A percentile compares a stretch with the other conserved stretches of the same genome.
phyloP scores from a whole-genome alignment of 164 flowering plant species.

The Piper longum region DNA sequence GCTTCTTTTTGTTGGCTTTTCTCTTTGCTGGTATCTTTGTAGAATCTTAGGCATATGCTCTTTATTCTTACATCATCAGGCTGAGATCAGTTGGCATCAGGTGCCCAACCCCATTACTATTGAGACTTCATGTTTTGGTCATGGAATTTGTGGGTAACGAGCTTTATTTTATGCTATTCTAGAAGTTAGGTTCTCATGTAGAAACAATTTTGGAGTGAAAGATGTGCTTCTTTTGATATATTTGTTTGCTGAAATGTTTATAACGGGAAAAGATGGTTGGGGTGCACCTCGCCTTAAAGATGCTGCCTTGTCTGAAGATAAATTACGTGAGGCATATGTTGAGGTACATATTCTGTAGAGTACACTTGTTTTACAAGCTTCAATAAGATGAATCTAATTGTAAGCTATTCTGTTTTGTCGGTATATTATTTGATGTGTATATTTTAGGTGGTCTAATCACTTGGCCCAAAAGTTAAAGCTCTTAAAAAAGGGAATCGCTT shows the following conservation, averaged over 20 bases:
- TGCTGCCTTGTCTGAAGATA: conserved; percentile 77
- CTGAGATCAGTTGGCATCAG: conserved; percentile 83
- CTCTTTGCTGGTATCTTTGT: no score
- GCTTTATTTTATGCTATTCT: not conserved
- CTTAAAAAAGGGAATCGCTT: no score
- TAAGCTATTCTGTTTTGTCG: no score
- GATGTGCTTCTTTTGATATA: not conserved
- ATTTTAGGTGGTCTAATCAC: no score
- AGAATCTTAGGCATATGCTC: not conserved
- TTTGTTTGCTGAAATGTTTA: conserved; percentile 1
- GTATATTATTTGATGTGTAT: no score
- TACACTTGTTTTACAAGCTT: not conserved
- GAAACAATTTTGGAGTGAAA: no score
- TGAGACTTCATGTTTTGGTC: conserved; percentile 90
- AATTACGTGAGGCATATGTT: conserved; percentile 80
- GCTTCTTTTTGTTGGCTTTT: not conserved
- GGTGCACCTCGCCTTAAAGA: conserved; percentile 99
- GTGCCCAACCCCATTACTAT: conserved; percentile 63
- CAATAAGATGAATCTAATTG: no score
- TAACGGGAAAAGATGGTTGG: conserved; percentile 79
- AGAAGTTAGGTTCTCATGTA: no score
- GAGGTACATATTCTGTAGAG: conserved; percentile 43
- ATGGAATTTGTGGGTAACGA: conserved; percentile 92
- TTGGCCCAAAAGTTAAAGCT: no score
- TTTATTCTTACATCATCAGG: conserved; percentile 24